Percentiles rank a stretch among this genome's conserved stretches.
phyloP scores from a whole-genome alignment of 2,329 filamentous ascomycete genomes.

The Zalaria obscura region DNA sequence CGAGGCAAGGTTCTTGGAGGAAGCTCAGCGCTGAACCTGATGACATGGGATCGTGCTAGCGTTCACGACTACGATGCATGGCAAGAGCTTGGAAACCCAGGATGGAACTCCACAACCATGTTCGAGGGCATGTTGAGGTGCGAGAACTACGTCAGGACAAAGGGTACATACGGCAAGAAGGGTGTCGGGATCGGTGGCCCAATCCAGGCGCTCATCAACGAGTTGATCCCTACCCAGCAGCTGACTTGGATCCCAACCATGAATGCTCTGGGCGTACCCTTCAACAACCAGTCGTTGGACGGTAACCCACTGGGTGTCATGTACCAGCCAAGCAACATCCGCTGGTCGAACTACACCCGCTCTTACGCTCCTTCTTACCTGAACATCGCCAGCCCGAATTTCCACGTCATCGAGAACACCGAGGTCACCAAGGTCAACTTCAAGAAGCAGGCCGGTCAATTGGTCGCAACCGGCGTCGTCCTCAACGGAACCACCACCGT shows the following conservation, averaged over 20 bases:
- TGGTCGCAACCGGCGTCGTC: constrained; percentile 17
- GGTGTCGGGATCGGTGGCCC: constrained; percentile 18
- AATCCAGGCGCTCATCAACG: constrained; percentile 24
- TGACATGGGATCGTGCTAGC: constrained; percentile 17
- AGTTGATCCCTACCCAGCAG: constrained; percentile 29
- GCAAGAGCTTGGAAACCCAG: constrained; percentile 17
- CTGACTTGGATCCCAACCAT: constrained; percentile 31
- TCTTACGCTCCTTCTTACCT: constrained; percentile 35
- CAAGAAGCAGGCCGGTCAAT: neutral
- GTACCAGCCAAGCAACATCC: constrained; percentile 35
- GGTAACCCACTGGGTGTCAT: constrained; percentile 38
- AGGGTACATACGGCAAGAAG: constrained; percentile 11
- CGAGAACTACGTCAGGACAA: constrained; percentile 16
- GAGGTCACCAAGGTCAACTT: constrained; percentile 26
- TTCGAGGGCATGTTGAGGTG: constrained; percentile 18
- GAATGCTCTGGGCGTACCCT: constrained; percentile 27
- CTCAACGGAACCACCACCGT: constrained; percentile 17
- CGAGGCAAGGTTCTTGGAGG: constrained; percentile 37
- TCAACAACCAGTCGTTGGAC: constrained; percentile 31
- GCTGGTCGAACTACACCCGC: constrained; percentile 31
- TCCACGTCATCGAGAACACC: constrained; percentile 23
- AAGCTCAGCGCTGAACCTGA: constrained; percentile 31
- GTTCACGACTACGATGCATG: constrained; percentile 21
- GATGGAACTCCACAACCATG: constrained; percentile 13
- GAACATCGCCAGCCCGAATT: constrained; percentile 26